Conservation (phyloP, 2,329 filamentous ascomycete species). For the Coniochaeta sp. region DNA sequence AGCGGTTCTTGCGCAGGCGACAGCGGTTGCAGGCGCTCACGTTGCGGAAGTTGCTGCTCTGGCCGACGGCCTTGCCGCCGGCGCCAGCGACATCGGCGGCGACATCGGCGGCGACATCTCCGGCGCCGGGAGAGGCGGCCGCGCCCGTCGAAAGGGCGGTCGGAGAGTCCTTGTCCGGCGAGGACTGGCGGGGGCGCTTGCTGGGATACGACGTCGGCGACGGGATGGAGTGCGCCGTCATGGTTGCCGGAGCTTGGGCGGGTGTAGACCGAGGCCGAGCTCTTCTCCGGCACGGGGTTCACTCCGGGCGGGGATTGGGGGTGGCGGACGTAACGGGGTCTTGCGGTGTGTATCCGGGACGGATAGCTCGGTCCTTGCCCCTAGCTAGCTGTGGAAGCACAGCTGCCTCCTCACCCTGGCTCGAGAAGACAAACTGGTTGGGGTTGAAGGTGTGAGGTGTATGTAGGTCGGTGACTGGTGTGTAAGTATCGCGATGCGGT, state of each 20-base stretch:
- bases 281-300: conserved; percentile 1
- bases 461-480: too few species aligned
- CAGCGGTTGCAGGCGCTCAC: conserved; percentile 95
- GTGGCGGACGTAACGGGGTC: too few species aligned
- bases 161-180: conserved; percentile 38
- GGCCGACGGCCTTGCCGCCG: conserved; percentile 36
- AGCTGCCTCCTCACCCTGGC: too few species aligned
- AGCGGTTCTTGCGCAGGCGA: conserved; percentile 85
- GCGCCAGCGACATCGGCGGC: conserved; percentile 19
- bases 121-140: conserved; percentile 25
- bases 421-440: too few species aligned
- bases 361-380: too few species aligned
- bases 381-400: too few species aligned
- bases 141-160: conserved; percentile 20
- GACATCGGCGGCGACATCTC: conserved; percentile 18
- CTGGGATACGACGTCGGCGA: conserved; percentile 43
- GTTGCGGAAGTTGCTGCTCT: conserved; percentile 68
- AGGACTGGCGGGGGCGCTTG: conserved; percentile 51
- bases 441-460: too few species aligned
- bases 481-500: too few species aligned
- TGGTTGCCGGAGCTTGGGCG: conserved; percentile 15
- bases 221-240: conserved; percentile 41
- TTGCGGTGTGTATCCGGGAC: too few species aligned
- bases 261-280: conserved; percentile 3
- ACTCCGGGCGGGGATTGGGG: not conserved